Evolutionary conservation across 345 rosid species (phyloP).

Genomic region (Stellera chamaejasme): DNA sequence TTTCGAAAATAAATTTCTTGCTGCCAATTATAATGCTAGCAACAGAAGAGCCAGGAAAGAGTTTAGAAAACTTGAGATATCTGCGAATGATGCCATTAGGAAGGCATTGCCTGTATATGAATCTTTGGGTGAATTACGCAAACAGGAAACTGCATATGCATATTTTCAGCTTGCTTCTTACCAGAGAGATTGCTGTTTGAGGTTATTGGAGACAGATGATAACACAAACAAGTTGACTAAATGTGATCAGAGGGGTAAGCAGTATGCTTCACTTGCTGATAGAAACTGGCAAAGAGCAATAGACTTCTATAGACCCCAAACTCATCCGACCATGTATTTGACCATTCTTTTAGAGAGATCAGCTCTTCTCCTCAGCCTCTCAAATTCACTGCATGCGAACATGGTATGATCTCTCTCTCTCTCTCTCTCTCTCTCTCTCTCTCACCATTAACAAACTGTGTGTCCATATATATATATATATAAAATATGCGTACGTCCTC

Average conservation of each 20-base stretch:
- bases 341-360: slow-evolving; percentile 70
- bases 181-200: slow-evolving; percentile 71
- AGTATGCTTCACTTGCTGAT: slow-evolving; percentile 79
- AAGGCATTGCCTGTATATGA: slow-evolving; percentile 82
- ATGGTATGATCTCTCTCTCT: slow-evolving; percentile 32
- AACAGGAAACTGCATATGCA: slow-evolving; percentile 86
- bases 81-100: slow-evolving; percentile 86
- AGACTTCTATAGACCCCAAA: slow-evolving; percentile 64
- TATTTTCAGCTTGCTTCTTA: slow-evolving; percentile 81
- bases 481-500: too few relatives aligned
- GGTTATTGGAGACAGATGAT: slow-evolving; percentile 42
- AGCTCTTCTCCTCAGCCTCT: slow-evolving; percentile 46
- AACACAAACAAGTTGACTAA: slow-evolving; percentile 34
- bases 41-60: slow-evolving; percentile 29
- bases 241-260: slow-evolving; percentile 69
- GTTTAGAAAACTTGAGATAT: slow-evolving; percentile 49
- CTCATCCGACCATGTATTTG: slow-evolving; percentile 72
- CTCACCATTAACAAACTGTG: too few relatives aligned
- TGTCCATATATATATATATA: too few relatives aligned
- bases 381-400: slow-evolving; percentile 41
- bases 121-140: slow-evolving; percentile 66
- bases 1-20: slow-evolving; percentile 35
- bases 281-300: slow-evolving; percentile 77
- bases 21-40: slow-evolving; percentile 21
- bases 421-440: background rate